These are phyloP conservation scores for Biancaea sappan DNA, from an alignment of 306 rosid genomes.

Conservation along the genomic window DNA sequence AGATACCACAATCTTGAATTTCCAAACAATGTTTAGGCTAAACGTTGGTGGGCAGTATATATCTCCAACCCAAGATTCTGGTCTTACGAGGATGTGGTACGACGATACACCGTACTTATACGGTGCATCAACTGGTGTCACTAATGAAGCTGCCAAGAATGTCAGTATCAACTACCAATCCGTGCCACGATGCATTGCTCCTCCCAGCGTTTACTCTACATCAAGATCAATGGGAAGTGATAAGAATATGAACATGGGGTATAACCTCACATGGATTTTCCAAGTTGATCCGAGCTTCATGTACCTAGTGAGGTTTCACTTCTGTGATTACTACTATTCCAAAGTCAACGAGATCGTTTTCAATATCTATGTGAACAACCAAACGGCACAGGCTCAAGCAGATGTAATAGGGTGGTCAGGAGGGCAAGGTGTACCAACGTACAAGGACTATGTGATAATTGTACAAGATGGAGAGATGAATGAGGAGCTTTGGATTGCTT, in stretches of 20 bases:
- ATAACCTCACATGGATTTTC: constrained; percentile 57
- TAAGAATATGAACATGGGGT: constrained; percentile 36
- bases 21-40: constrained; percentile 54
- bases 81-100: constrained; percentile 48
- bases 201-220: constrained; percentile 38
- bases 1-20: constrained; percentile 25
- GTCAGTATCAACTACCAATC: constrained; percentile 33
- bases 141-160: constrained; percentile 19
- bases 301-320: constrained; percentile 53
- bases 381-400: constrained; percentile 40
- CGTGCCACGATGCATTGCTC: constrained; percentile 48
- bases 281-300: constrained; percentile 50
- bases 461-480: constrained; percentile 10
- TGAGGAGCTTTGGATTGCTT: constrained; percentile 48
- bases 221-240: constrained; percentile 47
- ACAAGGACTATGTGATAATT: constrained; percentile 43
- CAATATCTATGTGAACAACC: constrained; percentile 49
- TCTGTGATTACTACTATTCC: constrained; percentile 42
- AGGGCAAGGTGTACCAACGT: constrained; percentile 38
- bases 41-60: constrained; percentile 60
- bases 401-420: constrained; percentile 53
- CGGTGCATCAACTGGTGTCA: constrained; percentile 45
- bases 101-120: constrained; percentile 52
- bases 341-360: constrained; percentile 44
- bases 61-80: constrained; percentile 48